Conservation (phyloP, 108 stramenopile species). For the Skeletonema grethae region DNA sequence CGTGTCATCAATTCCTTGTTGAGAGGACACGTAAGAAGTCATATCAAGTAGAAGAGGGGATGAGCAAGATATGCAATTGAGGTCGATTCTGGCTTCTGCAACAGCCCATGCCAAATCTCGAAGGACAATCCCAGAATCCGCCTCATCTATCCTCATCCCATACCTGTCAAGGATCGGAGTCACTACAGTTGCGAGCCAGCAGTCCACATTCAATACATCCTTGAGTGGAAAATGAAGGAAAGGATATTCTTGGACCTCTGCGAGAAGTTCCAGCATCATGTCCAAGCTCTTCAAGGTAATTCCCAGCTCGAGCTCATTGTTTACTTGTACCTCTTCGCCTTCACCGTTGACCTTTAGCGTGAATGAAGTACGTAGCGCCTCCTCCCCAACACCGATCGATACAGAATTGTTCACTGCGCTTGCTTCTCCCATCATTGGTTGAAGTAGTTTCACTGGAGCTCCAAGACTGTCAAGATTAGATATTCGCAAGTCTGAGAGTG, state of each 20-base stretch:
- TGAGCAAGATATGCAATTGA: conserved; percentile 65
- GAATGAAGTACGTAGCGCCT: conserved; percentile 45
- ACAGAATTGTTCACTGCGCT: conserved; percentile 61
- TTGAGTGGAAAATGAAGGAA: conserved; percentile 67
- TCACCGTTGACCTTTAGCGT: conserved; percentile 56
- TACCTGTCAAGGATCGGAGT: conserved; percentile 54
- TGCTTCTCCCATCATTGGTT: conserved; percentile 47
- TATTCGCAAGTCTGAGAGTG: conserved; percentile 54
- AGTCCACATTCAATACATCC: conserved; percentile 64
- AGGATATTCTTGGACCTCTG: conserved; percentile 49
- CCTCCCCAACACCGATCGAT: conserved; percentile 50
- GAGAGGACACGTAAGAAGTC: conserved; percentile 43
- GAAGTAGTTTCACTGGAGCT: conserved; percentile 54
- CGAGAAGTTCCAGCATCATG: conserved; percentile 44
- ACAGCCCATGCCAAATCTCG: conserved; percentile 47
- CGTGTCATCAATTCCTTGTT: conserved; percentile 52
- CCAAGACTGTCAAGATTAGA: conserved; percentile 68
- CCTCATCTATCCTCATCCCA: conserved; percentile 48
- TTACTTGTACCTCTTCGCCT: conserved; percentile 51
- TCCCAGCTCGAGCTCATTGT: conserved; percentile 50
- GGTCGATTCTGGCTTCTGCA: conserved; percentile 50
- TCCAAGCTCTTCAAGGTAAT: conserved; percentile 41
- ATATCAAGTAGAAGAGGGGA: conserved; percentile 65
- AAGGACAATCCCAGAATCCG: conserved; percentile 48
- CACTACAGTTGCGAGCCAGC: conserved; percentile 78